These are phyloP conservation scores for Fusarium haematococcum DNA, from an alignment of 2,329 filamentous ascomycete species.

Conservation along the genomic window DNA sequence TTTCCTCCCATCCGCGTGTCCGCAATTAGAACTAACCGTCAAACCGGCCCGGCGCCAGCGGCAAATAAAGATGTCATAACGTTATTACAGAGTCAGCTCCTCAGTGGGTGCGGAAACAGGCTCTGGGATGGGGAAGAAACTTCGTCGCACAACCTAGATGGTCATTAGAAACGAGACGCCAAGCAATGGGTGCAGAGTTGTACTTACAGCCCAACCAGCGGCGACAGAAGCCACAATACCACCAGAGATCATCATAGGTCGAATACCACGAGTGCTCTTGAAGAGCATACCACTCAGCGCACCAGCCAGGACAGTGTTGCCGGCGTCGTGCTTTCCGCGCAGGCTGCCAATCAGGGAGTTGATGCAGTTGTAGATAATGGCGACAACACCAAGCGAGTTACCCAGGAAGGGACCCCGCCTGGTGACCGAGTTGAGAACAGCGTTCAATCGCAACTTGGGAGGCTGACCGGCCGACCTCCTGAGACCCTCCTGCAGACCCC, in stretches of 20 bases:
- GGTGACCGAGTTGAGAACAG: slow-evolving; percentile 93
- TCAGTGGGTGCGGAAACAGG: slow-evolving; percentile 43
- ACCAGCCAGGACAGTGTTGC: slow-evolving; percentile 89
- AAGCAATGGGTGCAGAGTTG: neutral
- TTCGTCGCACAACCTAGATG: slow-evolving; percentile 52
- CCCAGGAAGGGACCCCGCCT: slow-evolving; percentile 93
- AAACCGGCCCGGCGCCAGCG: slow-evolving; percentile 25
- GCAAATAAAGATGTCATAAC: slow-evolving; percentile 31
- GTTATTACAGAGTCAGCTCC: slow-evolving; percentile 48
- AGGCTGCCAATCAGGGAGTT: slow-evolving; percentile 85
- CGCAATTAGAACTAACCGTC: slow-evolving; percentile 38
- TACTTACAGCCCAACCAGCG: slow-evolving; percentile 88
- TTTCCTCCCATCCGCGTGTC: slow-evolving; percentile 12
- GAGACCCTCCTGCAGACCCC: slow-evolving; percentile 92
- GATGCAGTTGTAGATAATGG: slow-evolving; percentile 94
- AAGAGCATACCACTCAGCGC: slow-evolving; percentile 92
- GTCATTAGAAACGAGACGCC: slow-evolving; percentile 7
- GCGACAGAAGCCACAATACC: slow-evolving; percentile 89
- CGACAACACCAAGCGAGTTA: slow-evolving; percentile 95
- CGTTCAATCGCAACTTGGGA: slow-evolving; percentile 93
- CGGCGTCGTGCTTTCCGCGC: slow-evolving; percentile 87
- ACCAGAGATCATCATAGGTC: slow-evolving; percentile 95
- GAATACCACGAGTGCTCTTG: slow-evolving; percentile 91
- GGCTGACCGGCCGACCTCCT: slow-evolving; percentile 80
- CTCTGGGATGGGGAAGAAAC: slow-evolving; percentile 56